Base-by-base conservation (phyloP, 345 rosid genomes). In the Kernera saxatilis region DNA sequence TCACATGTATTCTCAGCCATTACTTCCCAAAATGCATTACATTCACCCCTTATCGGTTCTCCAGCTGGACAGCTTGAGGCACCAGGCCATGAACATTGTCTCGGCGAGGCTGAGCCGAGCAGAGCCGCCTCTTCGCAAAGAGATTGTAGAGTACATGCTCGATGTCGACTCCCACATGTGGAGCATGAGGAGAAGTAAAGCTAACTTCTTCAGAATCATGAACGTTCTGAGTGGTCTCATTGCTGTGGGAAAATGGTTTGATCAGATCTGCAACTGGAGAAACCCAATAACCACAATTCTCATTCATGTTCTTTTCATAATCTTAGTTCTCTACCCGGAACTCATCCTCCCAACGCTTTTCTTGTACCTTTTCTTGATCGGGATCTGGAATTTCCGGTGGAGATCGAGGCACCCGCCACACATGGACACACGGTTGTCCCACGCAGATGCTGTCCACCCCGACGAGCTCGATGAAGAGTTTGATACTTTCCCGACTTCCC, bases 101-200 rank as follows among this genome's bases (percentile, higher is more conserved):
- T 85, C 98, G 0, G 77, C 78, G 64, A 87, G 99, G 85, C 84
- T 94, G 59, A 85, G 81, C 83, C 75, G 99, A 0, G 96, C 98
- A 17, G 99, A 94, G 80, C 99, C 99, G 30, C 95, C 99, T 2
- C 77, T 94, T 71, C 83, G 92, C 60, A 91, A 87, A 79, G 99
- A 94, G 76, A 80, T 92, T 14, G 98, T 94, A 6, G 99, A 94
- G 80, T 94, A 91, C 72, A 94, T 94, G 99, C 92, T 94, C 3
- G 99, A 94, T 77, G 96, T 94, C 33, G 99, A 88, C 72, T 94
- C 97, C 1, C 99, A 94, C 67, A 91, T 94, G 98, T 94, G 99
- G 98, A 94, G 91, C 77, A 94, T 91, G 99, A 87, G 99, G 80
- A 88, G 98, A 78, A 94, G 99, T 82, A 94, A 94, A 76, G 99